Evolutionary conservation across 2,329 filamentous ascomycete genomes (phyloP).

Genomic region (Cladosporium sphaerospermum): DNA sequence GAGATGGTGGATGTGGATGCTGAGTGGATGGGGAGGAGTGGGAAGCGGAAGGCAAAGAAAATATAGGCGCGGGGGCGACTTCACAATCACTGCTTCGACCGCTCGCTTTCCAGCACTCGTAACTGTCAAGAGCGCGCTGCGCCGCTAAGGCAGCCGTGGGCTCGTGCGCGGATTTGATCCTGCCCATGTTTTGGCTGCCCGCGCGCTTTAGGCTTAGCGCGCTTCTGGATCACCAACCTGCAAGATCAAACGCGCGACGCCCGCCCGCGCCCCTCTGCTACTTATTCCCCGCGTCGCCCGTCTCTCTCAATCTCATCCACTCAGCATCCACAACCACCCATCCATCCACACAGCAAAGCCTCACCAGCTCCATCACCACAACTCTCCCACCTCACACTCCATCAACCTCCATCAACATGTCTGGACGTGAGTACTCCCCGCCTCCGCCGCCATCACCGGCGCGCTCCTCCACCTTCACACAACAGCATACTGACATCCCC

Average conservation of each 20-base stretch:
- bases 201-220: constrained; percentile 10
- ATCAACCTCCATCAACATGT: constrained; percentile 40
- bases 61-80: constrained; percentile 14
- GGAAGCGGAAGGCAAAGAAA: constrained; percentile 8
- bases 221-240: constrained; percentile 13
- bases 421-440: constrained; percentile 41
- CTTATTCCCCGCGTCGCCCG: constrained; percentile 6
- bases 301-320: constrained; percentile 4
- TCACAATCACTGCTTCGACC: constrained; percentile 12
- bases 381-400: constrained; percentile 19
- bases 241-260: constrained; percentile 12
- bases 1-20: constrained; percentile 14
- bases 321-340: constrained; percentile 8
- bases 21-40: constrained; percentile 9
- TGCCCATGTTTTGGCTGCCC: background rate
- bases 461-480: constrained; percentile 7
- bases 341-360: constrained; percentile 2
- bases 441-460: constrained; percentile 5
- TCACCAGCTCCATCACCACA: constrained; percentile 15
- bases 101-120: constrained; percentile 12
- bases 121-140: constrained; percentile 9
- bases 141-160: background rate
- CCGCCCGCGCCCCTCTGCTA: background rate
- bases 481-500: constrained; percentile 24
- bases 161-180: constrained; percentile 11